Conservation (phyloP, 257 asterid genomes). For the Solanum appendiculatum region DNA sequence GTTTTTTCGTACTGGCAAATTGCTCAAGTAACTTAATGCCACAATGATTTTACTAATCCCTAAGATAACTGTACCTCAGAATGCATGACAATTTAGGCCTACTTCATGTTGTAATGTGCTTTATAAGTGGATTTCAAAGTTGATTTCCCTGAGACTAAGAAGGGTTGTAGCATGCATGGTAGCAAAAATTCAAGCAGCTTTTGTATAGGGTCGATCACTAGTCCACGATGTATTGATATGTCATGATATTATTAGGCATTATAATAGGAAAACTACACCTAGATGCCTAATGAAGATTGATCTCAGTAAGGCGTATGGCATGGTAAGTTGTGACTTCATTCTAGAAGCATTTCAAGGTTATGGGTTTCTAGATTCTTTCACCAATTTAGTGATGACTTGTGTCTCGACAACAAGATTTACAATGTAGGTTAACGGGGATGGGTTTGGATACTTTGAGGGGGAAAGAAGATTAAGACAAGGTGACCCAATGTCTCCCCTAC, state of each 20-base stretch:
- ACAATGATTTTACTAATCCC: neutral
- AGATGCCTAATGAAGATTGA: neutral
- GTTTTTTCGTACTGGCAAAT: neutral
- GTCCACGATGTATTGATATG: neutral
- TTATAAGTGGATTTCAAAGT: neutral
- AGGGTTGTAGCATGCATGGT: neutral
- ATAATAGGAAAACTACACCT: neutral
- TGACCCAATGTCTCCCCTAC: too few relatives aligned
- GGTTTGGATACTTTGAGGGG: neutral
- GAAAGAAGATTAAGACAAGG: too few relatives aligned
- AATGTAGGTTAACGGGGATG: neutral
- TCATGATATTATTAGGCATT: neutral
- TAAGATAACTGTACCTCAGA: neutral
- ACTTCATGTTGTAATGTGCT: neutral
- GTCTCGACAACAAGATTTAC: neutral
- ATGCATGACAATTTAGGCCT: neutral
- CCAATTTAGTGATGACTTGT: too few relatives aligned
- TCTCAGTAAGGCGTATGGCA: too few relatives aligned
- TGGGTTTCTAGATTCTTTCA: too few relatives aligned
- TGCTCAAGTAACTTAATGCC: neutral
- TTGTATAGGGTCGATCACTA: neutral
- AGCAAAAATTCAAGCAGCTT: neutral
- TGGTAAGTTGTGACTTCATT: neutral
- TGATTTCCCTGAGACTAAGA: neutral
- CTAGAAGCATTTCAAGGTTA: neutral